Evolutionary conservation across 164 flowering plant species (phyloP).

Genomic region (Vitis labrusca): DNA sequence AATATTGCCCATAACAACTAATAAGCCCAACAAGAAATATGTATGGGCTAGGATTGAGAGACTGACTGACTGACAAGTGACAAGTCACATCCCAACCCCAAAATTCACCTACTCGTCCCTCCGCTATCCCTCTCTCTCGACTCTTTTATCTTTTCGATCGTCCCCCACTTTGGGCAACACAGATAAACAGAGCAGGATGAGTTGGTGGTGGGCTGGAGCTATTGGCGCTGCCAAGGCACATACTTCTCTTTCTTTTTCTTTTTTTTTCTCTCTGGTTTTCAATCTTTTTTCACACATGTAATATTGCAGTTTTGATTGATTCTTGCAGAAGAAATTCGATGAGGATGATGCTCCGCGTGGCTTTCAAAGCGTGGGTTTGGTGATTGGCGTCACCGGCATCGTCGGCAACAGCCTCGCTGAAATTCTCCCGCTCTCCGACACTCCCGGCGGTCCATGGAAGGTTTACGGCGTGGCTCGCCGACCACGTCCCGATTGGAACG

Average conservation of each 20-base stretch:
- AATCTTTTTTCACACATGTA: background rate
- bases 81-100: too few relatives aligned
- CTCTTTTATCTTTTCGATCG: too few relatives aligned
- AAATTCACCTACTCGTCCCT: too few relatives aligned
- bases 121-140: too few relatives aligned
- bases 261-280: background rate
- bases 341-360: slow-evolving; percentile 40
- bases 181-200: slow-evolving; percentile 1
- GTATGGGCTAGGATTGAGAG: too few relatives aligned
- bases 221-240: slow-evolving; percentile 26
- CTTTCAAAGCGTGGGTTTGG: slow-evolving; percentile 59
- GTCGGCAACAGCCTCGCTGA: slow-evolving; percentile 87
- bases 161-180: too few relatives aligned
- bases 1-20: too few relatives aligned
- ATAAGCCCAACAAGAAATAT: too few relatives aligned
- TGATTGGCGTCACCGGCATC: slow-evolving; percentile 81
- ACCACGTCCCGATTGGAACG: slow-evolving; percentile 59
- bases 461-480: slow-evolving; percentile 83
- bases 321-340: slow-evolving; percentile 61
- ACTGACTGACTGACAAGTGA: too few relatives aligned
- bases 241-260: background rate
- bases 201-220: slow-evolving; percentile 35
- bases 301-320: background rate
- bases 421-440: slow-evolving; percentile 75
- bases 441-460: slow-evolving; percentile 93